Conservation (phyloP, 495 filamentous ascomycete genomes). For the Symbiotaphrina buchneri region DNA sequence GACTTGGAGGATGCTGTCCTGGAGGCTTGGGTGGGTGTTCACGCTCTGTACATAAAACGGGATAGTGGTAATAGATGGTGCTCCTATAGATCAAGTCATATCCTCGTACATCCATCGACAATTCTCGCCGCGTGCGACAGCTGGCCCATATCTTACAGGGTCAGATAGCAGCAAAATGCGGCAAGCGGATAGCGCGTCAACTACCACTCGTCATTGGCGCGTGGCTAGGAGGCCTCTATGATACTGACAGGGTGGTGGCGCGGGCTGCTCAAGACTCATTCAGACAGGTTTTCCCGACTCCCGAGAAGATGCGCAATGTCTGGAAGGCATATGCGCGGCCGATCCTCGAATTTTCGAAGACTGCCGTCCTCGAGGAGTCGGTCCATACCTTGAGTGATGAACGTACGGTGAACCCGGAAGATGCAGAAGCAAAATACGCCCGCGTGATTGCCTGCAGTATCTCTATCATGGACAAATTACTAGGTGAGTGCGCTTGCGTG, state of each 20-base stretch:
- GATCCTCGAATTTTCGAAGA: slow-evolving; percentile 59
- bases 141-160: slow-evolving; percentile 56
- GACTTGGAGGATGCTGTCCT: slow-evolving; percentile 52
- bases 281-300: slow-evolving; percentile 44
- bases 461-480: slow-evolving; percentile 27
- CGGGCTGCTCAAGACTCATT: slow-evolving; percentile 56
- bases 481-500: slow-evolving; percentile 9
- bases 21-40: slow-evolving; percentile 61
- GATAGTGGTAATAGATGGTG: slow-evolving; percentile 13
- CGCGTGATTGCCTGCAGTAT: slow-evolving; percentile 51
- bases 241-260: slow-evolving; percentile 53
- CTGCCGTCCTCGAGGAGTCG: slow-evolving; percentile 56
- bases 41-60: slow-evolving; percentile 9
- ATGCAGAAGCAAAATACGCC: slow-evolving; percentile 62
- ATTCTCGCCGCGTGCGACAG: slow-evolving; percentile 68
- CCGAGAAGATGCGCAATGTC: slow-evolving; percentile 52
- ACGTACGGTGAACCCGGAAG: slow-evolving; percentile 59
- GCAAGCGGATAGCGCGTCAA: slow-evolving; percentile 59
- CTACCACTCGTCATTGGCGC: slow-evolving; percentile 56
- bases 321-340: slow-evolving; percentile 54
- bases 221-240: slow-evolving; percentile 77
- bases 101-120: slow-evolving; percentile 71
- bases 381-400: slow-evolving; percentile 69
- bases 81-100: slow-evolving; percentile 54
- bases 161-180: slow-evolving; percentile 41